Base-by-base conservation (phyloP, 1,284 basidiomycete species). In the Fistulinella cinereoalba region DNA sequence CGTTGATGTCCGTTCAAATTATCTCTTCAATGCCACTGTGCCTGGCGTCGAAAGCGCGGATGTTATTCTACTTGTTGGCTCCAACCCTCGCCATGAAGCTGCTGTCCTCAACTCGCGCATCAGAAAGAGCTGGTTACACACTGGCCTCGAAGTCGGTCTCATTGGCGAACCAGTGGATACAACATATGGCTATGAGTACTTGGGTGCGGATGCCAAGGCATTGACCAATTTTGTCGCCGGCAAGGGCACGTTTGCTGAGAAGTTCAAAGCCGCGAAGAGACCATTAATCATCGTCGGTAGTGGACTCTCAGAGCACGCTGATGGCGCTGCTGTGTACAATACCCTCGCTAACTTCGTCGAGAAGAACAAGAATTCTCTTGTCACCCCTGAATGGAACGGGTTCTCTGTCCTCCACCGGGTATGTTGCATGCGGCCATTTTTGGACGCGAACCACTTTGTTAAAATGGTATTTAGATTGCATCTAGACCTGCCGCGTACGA, bases 101-200 rank as follows among this genome's bases (percentile, higher is more conserved):
- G 90, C 97, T 27, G 95, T 98, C 49, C 77, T 99, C 64, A 99
- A 99, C 79, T 94, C 95, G 11, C 89, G 96, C 56, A 92, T 99
- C 62, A 84, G 96, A 64, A 96, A 94, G 77, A 88, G 84, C 56
- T 99, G 92, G 89, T 68, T 99, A 56, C 85, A 93, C 63, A 85
- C 81, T 18, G 80, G 81, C 46, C 76, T 95, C 43, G 89, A 97
- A 62, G 80, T 97, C 43, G 96, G 91, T 39, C 70, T 97, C 33
- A 85, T 99, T 54, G 96, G 96, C 41, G 89, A 97, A 70, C 81
- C 88, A 45, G 92, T 88, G 37, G 92, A 97, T 64, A 92, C 90
- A 19, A 86, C 91, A 3, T 98, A 97, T 62, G 90, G 92, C 23
- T 97, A 97, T 66, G 91, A 94, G 53, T 89, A 94, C 69, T 77